Conservation (phyloP, 73 alveolate genomes). For the Paramecium sexaurelia region DNA sequence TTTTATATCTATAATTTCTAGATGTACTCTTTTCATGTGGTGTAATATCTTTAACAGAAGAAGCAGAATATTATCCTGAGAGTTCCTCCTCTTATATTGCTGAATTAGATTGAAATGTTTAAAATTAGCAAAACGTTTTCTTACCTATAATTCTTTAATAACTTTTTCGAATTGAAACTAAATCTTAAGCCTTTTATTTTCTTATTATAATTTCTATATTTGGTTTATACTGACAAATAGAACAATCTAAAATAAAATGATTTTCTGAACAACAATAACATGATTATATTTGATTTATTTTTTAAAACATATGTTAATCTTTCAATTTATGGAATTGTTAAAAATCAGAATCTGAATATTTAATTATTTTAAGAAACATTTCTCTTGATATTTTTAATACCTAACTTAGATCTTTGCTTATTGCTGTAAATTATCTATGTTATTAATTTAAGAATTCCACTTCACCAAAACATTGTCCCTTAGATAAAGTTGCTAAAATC, state of each 20-base stretch:
- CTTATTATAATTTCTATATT: background rate
- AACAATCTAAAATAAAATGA: background rate
- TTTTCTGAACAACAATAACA: background rate
- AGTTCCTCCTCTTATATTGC: background rate
- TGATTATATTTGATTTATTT: background rate
- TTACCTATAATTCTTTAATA: background rate
- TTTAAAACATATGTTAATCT: background rate
- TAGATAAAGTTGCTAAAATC: background rate
- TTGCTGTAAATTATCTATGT: background rate
- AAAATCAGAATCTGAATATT: background rate
- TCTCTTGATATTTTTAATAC: background rate
- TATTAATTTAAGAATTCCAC: background rate
- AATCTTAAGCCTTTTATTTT: background rate
- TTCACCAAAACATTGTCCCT: constrained; percentile 35
- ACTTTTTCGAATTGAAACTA: background rate
- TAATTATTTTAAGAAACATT: background rate
- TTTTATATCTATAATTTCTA: background rate
- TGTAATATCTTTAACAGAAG: background rate
- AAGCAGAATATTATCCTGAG: background rate
- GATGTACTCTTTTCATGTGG: background rate
- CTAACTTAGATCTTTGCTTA: background rate
- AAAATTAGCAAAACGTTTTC: background rate
- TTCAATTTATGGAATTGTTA: background rate
- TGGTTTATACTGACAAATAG: background rate
- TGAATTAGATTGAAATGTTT: background rate